Evolutionary conservation across 2,329 filamentous ascomycete species (phyloP), one percentile per base, ranked within the genome.

Genomic region (Fusarium redolens): DNA sequence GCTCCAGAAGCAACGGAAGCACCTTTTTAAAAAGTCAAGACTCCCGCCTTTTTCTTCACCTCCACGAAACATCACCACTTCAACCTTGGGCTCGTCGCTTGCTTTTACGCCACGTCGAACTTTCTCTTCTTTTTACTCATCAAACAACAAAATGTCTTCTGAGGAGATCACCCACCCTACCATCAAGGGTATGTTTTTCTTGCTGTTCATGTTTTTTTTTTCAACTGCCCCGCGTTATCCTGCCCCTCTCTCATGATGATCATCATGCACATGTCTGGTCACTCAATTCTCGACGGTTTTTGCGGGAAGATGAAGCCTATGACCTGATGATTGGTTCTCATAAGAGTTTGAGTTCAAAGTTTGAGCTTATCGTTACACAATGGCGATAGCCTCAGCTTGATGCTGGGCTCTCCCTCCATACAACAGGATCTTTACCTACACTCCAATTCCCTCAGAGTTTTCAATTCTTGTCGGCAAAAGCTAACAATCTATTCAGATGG

Each of bases 141-240:
- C 61, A 37, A 65, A 57, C 28, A 25, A 33, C 82, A 90, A 80
- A 79, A 93, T 93, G 92, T 77, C 79, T 70, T 57, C 69, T 56
- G 85, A 86, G 83, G 89, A 93, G 81, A 89, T 93, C 83, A 88
- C 87, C 76, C 92, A 94, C 88, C 90, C 91, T 82, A 93, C 92
- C 81, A 94, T 94, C 87, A 89, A 93, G 86, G 91, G 91, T 92
- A 86, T 75, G 83, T 67, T 51, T 31, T 48, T 45, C 41, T 44
- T 45, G 35, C 28, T 40, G 17, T 54, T 56, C 28, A 17, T 40
- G 31, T 47, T 44, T n/a, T 31, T 61, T 71, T 69, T 25, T 41
- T 22, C 22, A 22, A 57, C 51, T 68, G 73, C 60, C 66, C 66
- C 59, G 72, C 70, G 61, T 61, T 71, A 61, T 65, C 59, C 60